These are phyloP conservation scores for Candida awuae DNA, from an alignment of 805 yeast genomes.

Conservation along the genomic window DNA sequence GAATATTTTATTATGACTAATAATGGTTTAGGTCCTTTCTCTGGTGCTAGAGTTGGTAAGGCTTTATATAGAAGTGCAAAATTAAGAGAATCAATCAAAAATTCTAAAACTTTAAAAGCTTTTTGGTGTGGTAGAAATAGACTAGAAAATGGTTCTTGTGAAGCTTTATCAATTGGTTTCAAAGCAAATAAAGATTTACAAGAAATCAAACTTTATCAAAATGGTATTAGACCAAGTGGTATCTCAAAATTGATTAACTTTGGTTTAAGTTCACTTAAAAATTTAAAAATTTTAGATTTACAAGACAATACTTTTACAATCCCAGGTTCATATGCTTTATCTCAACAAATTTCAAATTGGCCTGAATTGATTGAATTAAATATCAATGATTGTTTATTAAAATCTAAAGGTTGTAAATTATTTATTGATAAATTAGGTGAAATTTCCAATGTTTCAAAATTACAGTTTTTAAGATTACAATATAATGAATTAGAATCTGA, in stretches of 20 bases:
- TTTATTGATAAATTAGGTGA: slow-evolving; percentile 41
- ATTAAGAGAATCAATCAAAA: slow-evolving; percentile 26
- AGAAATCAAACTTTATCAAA: slow-evolving; percentile 78
- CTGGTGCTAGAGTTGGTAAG: slow-evolving; percentile 90
- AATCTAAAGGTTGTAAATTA: slow-evolving; percentile 62
- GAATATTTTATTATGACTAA: slow-evolving; percentile 85
- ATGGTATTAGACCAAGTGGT: slow-evolving; percentile 95
- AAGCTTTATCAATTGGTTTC: slow-evolving; percentile 76
- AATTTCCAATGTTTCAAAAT: slow-evolving; percentile 28
- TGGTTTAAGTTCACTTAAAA: slow-evolving; percentile 58
- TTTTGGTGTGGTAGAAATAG: slow-evolving; percentile 97
- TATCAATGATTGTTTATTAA: slow-evolving; percentile 82
- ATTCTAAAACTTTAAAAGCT: slow-evolving; percentile 53
- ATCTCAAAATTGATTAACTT: slow-evolving; percentile 61
- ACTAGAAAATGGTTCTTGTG: slow-evolving; percentile 89
- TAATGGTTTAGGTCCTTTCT: slow-evolving; percentile 97
- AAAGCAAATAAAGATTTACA: slow-evolving; percentile 63
- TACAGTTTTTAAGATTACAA: slow-evolving; percentile 65
- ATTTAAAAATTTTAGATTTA: slow-evolving; percentile 65
- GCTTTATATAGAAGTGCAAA: slow-evolving; percentile 72
- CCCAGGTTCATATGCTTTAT: slow-evolving; percentile 56
- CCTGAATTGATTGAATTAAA: slow-evolving; percentile 62
- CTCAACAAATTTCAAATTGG: slow-evolving; percentile 59
- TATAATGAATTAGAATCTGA: slow-evolving; percentile 75
- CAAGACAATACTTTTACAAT: slow-evolving; percentile 93